Evolutionary conservation across 148 eudicot genomes (phyloP).

Genomic region (Rhododendron ferrugineum): DNA sequence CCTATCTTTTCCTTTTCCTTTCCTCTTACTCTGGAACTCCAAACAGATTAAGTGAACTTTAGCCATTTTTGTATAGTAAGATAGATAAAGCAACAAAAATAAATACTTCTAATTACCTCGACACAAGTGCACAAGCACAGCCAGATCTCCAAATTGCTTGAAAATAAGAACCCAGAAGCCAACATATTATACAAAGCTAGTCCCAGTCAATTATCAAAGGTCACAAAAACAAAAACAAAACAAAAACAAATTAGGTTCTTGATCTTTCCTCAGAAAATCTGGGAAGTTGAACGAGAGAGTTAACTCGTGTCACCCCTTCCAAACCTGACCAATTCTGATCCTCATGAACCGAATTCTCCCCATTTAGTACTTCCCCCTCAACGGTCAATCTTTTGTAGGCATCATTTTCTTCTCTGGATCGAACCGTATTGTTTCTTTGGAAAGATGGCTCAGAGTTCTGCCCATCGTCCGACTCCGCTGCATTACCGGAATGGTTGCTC

Average conservation of each 20-base stretch:
- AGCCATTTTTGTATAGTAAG: neutral
- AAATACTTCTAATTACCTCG: neutral
- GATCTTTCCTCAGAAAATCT: conserved; percentile 80
- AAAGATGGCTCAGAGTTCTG: conserved; percentile 73
- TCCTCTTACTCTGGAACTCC: neutral
- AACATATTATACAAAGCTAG: conserved; percentile 6
- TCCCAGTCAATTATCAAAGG: neutral
- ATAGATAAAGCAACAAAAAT: neutral
- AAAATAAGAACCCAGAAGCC: conserved; percentile 7
- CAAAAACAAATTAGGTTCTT: conserved; percentile 17
- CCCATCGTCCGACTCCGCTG: conserved; percentile 69
- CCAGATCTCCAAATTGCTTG: neutral
- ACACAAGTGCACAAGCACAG: neutral
- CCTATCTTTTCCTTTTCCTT: neutral
- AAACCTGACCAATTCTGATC: conserved; percentile 93
- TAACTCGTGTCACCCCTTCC: conserved; percentile 95
- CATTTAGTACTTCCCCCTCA: conserved; percentile 28
- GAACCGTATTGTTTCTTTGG: conserved; percentile 70
- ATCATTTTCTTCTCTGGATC: conserved; percentile 59
- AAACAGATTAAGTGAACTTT: neutral
- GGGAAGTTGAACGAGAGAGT: conserved; percentile 95
- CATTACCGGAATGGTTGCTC: conserved; percentile 65
- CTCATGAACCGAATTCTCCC: conserved; percentile 30
- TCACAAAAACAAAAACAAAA: neutral
- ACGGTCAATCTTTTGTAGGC: conserved; percentile 32